phyloP scores from a whole-genome alignment of 768 basidiomycete species.

The Leucosporidium scottii region DNA sequence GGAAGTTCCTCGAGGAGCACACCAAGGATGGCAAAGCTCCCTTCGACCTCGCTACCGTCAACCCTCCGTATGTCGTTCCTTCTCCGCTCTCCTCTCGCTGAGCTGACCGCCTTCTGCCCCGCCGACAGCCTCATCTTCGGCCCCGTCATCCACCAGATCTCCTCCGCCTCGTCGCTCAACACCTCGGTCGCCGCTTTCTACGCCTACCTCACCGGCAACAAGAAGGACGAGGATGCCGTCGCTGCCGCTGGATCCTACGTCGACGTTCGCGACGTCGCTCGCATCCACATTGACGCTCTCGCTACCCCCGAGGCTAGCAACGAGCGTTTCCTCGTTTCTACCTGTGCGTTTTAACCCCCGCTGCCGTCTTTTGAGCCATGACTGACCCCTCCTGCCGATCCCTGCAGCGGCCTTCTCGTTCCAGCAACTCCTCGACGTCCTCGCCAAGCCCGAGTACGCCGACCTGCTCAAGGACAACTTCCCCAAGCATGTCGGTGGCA shows the following conservation, averaged over 20 bases:
- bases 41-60: conserved; percentile 51
- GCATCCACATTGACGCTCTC: conserved; percentile 40
- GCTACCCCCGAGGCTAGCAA: conserved; percentile 31
- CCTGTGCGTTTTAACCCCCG: too few relatives aligned
- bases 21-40: conserved; percentile 41
- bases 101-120: neutral
- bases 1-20: conserved; percentile 47
- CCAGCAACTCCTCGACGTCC: conserved; percentile 26
- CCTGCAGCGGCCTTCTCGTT: conserved; percentile 16
- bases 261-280: conserved; percentile 45
- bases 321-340: conserved; percentile 31
- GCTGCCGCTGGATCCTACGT: conserved; percentile 35
- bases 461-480: conserved; percentile 1
- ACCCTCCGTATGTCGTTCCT: conserved; percentile 50
- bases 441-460: neutral
- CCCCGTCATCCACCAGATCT: conserved; percentile 44
- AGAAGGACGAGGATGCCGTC: conserved; percentile 24
- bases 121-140: conserved; percentile 39
- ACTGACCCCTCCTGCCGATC: neutral
- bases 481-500: conserved; percentile 14
- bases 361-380: too few relatives aligned
- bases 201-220: conserved; percentile 27
- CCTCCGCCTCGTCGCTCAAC: conserved; percentile 43
- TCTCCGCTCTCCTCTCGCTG: neutral
- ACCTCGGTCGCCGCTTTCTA: conserved; percentile 35